Evolutionary conservation across 306 rosid genomes (phyloP), one percentile per base, ranked within the genome.

Genomic region (Hippophae tibetana): DNA sequence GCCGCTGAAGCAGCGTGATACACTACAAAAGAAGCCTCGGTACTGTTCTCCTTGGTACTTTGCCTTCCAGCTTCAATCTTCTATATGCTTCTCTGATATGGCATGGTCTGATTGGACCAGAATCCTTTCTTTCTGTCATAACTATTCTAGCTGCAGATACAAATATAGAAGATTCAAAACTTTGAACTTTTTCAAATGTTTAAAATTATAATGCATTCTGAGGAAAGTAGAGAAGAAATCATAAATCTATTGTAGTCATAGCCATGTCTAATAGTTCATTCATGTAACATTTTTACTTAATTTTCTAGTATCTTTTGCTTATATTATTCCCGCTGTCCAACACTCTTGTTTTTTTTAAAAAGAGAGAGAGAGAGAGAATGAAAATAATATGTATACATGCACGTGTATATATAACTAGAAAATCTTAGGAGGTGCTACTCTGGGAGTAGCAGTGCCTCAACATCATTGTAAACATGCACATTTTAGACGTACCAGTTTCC

Each of bases 71-170:
- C 82, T 84, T 89, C 40, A 78, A 74, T 55, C 93, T 75, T 78
- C 93, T 71, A 68, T 84, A 79, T 44, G 95, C 82, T 76, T 89
- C 97, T 72, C 95, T 74, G 62, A 86, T 47, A 73, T 89, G 97
- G 74, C 95, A 78, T 47, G 97, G 89, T 44, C 97, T 76, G 46
- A 84, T 89, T 49, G 97, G 83, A 54, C 97, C 95, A 40, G 89
- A 74, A 62, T 89, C 95, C 56, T 73, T 80, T 72, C 97, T 79
- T 73, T 86, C 95, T 31, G 79, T 52, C 95, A 86, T 84, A 25
- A 86, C 77, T 54, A 71, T 67, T 80, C 95, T 80, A 52, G 95
- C 95, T 84, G 82, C 70, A 56, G 41, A 56, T 0, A 11, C 3
- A 38, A 7, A 14, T 56, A 7, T 12, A 56, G 8, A 31, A 3